Evolutionary conservation across 768 basidiomycete genomes (phyloP), one percentile per base, ranked within the genome.

Genomic region (Daedaleopsis sinensis): DNA sequence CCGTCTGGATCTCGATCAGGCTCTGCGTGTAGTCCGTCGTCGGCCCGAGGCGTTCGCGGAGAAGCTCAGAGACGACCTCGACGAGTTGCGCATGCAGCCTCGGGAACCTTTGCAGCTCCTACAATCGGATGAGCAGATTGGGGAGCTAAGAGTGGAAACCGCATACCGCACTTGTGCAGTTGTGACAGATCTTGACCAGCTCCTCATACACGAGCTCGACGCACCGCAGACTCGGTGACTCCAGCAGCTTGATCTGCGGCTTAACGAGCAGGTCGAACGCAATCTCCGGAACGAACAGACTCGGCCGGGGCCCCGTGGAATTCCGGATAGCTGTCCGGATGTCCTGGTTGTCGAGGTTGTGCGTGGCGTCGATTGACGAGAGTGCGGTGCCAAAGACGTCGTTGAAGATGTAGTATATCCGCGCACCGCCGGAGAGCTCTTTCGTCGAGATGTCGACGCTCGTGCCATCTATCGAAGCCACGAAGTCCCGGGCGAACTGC

Each of bases 331-430:
- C 97, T 5, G 97, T 99, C 23, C 96, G 87, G 71, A 99, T 98
- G 71, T 99, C 97, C 67, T 92, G 90, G 61, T 91, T 88, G 60
- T 95, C 94, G 57, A 99, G 81, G 71, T 96, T 96, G 51, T 87
- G 82, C 15, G 94, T 94, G 1, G 97, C 89, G 71, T 98, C 91
- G 69, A 99, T 93, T 7, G 85, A 89, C 57, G 87, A 84, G 8
- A 99, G 85, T 1, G 96, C 97, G 54, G 90, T 83, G 1, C 97
- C 97, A 70, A 98, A 99, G 55, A 98, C 86, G 70, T 98, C 97
- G 72, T 98, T 94, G 84, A 99, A 99, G 73, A 99, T 98, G 78
- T 98, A 98, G 77, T 98, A 98, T 76, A 99, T 94, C 56, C 97
- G 86, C 23, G 97, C 97, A 49, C 97, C 97, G 44, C 97, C 97